Percentiles rank a stretch among this genome's conserved stretches.
Evolutionary conservation across 2,329 filamentous ascomycete genomes (phyloP).

Genomic region (Chaetomiaceae sp.): DNA sequence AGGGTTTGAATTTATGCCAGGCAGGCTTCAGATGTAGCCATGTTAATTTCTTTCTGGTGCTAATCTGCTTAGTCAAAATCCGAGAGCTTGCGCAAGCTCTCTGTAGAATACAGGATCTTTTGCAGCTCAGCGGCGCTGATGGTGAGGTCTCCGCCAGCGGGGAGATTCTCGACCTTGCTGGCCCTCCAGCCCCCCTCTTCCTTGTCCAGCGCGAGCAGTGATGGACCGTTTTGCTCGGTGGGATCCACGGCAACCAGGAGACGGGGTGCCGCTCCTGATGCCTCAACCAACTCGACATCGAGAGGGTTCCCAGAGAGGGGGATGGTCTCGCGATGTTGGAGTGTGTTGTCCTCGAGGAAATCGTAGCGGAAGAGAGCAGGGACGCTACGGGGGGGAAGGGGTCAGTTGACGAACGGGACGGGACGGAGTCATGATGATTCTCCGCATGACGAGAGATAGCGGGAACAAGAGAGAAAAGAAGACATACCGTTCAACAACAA

Average conservation of each 20-base stretch:
- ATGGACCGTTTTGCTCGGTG: conserved; percentile 20
- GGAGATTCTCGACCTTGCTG: conserved; percentile 3
- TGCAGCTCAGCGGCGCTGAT: conserved; percentile 36
- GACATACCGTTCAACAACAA: conserved; percentile 43
- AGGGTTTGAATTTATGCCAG: not conserved
- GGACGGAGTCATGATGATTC: not conserved
- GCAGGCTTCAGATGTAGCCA: not conserved
- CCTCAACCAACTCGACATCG: conserved; percentile 38
- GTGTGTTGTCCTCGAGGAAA: conserved; percentile 38
- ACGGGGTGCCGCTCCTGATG: conserved; percentile 20
- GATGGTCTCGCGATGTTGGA: conserved; percentile 48
- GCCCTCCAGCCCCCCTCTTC: conserved; percentile 8
- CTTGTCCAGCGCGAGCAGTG: conserved; percentile 20
- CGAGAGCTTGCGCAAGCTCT: conserved; percentile 43
- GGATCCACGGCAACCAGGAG: conserved; percentile 41
- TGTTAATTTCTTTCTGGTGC: not conserved
- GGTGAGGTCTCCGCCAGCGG: conserved; percentile 30
- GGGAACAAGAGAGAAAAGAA: conserved; percentile 9
- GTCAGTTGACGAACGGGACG: conserved; percentile 7
- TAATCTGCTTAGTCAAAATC: conserved; percentile 29
- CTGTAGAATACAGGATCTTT: conserved; percentile 42
- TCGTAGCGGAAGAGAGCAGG: conserved; percentile 63
- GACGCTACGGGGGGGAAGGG: conserved; percentile 33
- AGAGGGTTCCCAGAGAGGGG: conserved; percentile 62
- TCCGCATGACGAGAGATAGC: too few relatives aligned